Evolutionary conservation across 2,329 filamentous ascomycete genomes (phyloP), one percentile per base, ranked within the genome.

Genomic region (Phyllosticta capitalensis): DNA sequence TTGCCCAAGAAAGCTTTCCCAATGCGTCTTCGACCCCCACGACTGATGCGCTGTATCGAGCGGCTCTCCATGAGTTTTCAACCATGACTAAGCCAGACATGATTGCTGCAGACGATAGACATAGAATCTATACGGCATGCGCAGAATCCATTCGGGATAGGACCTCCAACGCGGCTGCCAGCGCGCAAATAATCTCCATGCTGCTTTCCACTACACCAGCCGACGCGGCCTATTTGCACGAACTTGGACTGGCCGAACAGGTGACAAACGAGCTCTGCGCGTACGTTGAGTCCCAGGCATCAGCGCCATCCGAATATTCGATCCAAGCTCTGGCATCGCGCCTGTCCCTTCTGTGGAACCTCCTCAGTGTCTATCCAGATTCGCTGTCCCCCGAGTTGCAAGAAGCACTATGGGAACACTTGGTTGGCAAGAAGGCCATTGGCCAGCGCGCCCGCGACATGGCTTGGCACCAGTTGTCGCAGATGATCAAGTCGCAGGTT

Each of bases 1-100:
- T 95, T 19, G 79, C 94, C 50, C 84, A 88, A 62, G 86, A 92
- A 65, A 85, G 88, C 2, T 86, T 85, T 0, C 78, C 83, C 75
- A 20, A 72, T 51, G 65, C 61, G 78, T 9, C 78, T 81, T 78
- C 78, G 4, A 78, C 81, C 9, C 79, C 84, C 55, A 80, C 83
- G 9, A 78, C 83, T 65, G 78, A 81, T 1, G 81, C 85, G 17
- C 75, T 92, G 17, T 85, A 90, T 64, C 73, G 76, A 3, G 84
- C 87, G 64, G 86, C 86, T 6, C 79, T 79, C 53, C 74, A 78
- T 6, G 84, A 86, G 64, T 77, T 94, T 78, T 75, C 52, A 76
- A 80, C 9, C 74, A 92, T n/a, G 74, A 89, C 24, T 68, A 67
- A n/a, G 71, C 76, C 54, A 9, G 58, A 60, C 28, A 83, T 86